Conservation (phyloP, 192 early-diverging fungal species). For the Obelidium mucronatum region DNA sequence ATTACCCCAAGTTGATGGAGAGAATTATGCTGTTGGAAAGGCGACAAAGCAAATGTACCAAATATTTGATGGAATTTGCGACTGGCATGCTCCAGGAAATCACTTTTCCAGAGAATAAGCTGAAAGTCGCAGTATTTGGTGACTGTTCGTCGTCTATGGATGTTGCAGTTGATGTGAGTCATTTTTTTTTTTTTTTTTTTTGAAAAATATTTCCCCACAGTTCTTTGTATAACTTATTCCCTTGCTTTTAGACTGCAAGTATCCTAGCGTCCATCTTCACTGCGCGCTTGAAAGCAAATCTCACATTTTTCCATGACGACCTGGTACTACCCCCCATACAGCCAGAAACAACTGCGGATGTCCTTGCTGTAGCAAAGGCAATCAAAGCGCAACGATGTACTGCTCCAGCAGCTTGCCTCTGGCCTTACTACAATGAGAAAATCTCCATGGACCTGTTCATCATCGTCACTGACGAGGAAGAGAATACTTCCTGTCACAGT, state of each 20-base stretch:
- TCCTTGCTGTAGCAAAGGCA: conserved; percentile 18
- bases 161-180: conserved; percentile 37
- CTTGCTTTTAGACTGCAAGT: conserved; percentile 2
- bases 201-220: not conserved
- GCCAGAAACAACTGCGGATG: conserved; percentile 10
- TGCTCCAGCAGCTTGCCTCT: conserved; percentile 25
- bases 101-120: conserved; percentile 26
- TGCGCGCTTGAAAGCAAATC: conserved; percentile 25
- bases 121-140: conserved; percentile 28
- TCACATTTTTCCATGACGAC: conserved; percentile 21
- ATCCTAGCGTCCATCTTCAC: conserved; percentile 29
- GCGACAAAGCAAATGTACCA: not conserved
- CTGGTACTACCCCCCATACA: conserved; percentile 9
- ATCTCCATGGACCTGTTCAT: conserved; percentile 30
- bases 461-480: conserved; percentile 46
- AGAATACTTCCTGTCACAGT: conserved; percentile 33
- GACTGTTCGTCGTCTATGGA: conserved; percentile 36
- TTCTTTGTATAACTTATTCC: not conserved
- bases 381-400: conserved; percentile 12
- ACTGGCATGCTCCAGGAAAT: conserved; percentile 20
- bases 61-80: conserved; percentile 26
- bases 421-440: conserved; percentile 11
- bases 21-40: conserved; percentile 17
- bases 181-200: not conserved
- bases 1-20: conserved; percentile 43